Percentiles rank a stretch among this genome's conserved stretches.
Conservation (phyloP, 768 basidiomycete species). For the Cystobasidium onofrii region DNA sequence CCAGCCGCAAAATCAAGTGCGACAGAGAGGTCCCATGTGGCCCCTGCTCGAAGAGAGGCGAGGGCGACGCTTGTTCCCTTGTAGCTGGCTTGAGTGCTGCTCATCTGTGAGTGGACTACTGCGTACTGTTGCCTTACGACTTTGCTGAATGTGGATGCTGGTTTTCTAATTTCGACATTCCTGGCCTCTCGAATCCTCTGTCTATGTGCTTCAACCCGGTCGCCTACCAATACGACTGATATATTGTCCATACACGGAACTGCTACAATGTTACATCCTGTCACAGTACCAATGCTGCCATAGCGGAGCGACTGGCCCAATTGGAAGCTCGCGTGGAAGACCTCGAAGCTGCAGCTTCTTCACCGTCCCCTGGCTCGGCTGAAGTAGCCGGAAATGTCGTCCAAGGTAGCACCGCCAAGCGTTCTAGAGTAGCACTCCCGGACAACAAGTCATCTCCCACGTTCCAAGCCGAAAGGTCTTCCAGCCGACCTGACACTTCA, state of each 20-base stretch:
- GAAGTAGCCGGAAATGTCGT: background rate
- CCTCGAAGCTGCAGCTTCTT: background rate
- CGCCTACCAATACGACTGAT: too few species aligned
- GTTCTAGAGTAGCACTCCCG: background rate
- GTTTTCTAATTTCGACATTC: background rate
- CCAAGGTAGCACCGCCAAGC: too few species aligned
- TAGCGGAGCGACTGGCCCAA: background rate
- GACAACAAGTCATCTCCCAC: background rate
- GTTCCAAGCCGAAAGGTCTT: background rate
- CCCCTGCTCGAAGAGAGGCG: slow-evolving; percentile 6
- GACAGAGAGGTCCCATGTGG: slow-evolving; percentile 3
- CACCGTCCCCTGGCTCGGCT: background rate
- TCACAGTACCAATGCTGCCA: background rate
- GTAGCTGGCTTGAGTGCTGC: background rate
- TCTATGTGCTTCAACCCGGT: too few species aligned
- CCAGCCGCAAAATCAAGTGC: slow-evolving; percentile 24
- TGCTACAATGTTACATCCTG: too few species aligned
- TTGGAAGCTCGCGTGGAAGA: slow-evolving; percentile 13
- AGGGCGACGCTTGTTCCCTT: slow-evolving; percentile 15
- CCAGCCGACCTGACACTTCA: too few species aligned
- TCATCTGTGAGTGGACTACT: background rate
- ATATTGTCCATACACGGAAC: too few species aligned
- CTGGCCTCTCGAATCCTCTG: background rate
- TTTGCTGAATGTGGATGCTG: too few species aligned
- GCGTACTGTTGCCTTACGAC: too few species aligned